These are phyloP conservation scores for Leccinum truebloodii DNA, from an alignment of 768 basidiomycete species.

Conservation along the genomic window DNA sequence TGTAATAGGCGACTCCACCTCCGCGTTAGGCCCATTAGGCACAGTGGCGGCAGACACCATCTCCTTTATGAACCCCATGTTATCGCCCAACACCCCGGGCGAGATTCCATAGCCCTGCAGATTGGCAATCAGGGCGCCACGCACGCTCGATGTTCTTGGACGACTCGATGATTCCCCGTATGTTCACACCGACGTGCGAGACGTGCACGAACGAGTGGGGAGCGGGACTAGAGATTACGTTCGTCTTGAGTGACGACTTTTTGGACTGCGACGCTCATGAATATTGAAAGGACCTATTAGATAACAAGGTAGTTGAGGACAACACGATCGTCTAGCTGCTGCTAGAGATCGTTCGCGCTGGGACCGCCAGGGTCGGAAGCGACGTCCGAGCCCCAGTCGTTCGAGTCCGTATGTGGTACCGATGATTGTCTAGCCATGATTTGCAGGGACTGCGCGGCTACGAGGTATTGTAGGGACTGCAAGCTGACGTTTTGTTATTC, in stretches of 20 bases:
- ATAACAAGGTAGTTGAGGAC: too few relatives aligned
- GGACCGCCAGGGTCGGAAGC: too few relatives aligned
- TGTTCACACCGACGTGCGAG: constrained; percentile 61
- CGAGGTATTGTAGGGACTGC: too few relatives aligned
- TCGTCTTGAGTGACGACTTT: constrained; percentile 24
- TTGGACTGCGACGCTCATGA: constrained; percentile 37
- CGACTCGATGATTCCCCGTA: constrained; percentile 51
- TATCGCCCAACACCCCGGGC: constrained; percentile 31
- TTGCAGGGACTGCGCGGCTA: too few relatives aligned
- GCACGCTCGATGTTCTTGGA: constrained; percentile 53
- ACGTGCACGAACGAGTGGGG: constrained; percentile 67
- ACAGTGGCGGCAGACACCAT: constrained; percentile 18
- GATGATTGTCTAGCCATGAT: too few relatives aligned
- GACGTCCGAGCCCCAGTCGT: too few relatives aligned
- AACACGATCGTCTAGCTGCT: too few relatives aligned
- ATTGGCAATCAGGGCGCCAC: constrained; percentile 47
- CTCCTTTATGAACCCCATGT: constrained; percentile 39
- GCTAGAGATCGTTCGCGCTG: too few relatives aligned
- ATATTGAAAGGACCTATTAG: too few relatives aligned
- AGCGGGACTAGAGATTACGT: constrained; percentile 57
- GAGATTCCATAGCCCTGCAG: constrained; percentile 42
- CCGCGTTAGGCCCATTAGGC: not conserved
- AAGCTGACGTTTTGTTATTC: too few relatives aligned
- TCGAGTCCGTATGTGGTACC: too few relatives aligned
- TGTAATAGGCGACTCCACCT: constrained; percentile 6